Evolutionary conservation across 768 basidiomycete species (phyloP).

Genomic region (Melanogaster broomeanus): DNA sequence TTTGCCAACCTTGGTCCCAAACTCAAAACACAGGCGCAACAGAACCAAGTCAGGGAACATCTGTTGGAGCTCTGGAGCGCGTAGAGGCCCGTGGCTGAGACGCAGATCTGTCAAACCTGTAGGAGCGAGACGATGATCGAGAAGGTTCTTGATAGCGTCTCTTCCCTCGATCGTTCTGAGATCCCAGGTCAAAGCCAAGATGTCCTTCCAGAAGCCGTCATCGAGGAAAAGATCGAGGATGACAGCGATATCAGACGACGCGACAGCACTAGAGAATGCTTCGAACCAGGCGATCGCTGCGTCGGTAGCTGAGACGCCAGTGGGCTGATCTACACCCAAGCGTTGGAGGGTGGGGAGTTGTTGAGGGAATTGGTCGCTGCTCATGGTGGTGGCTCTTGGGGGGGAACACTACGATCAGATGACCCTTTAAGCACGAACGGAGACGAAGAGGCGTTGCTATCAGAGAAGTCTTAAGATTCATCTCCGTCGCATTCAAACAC

Average conservation of each 20-base stretch:
- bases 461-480: background rate
- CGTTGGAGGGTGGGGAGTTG: constrained; percentile 30
- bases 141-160: constrained; percentile 39
- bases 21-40: constrained; percentile 57
- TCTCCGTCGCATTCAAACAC: too few relatives aligned
- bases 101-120: constrained; percentile 18
- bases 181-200: constrained; percentile 54
- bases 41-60: constrained; percentile 58
- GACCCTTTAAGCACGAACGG: background rate
- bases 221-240: constrained; percentile 30
- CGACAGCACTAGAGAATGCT: constrained; percentile 22
- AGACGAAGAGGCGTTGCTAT: background rate
- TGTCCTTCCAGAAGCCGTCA: constrained; percentile 51
- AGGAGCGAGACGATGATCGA: constrained; percentile 38
- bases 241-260: constrained; percentile 11
- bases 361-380: constrained; percentile 21
- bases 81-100: constrained; percentile 24
- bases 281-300: constrained; percentile 27
- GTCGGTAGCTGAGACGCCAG: constrained; percentile 16
- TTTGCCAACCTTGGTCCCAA: constrained; percentile 49
- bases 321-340: constrained; percentile 23
- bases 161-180: constrained; percentile 50
- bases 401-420: background rate
- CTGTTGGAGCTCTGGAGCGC: constrained; percentile 34
- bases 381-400: constrained; percentile 9